These are phyloP conservation scores for Darksidea phi DNA, from an alignment of 495 filamentous ascomycete species.

Conservation along the genomic window DNA sequence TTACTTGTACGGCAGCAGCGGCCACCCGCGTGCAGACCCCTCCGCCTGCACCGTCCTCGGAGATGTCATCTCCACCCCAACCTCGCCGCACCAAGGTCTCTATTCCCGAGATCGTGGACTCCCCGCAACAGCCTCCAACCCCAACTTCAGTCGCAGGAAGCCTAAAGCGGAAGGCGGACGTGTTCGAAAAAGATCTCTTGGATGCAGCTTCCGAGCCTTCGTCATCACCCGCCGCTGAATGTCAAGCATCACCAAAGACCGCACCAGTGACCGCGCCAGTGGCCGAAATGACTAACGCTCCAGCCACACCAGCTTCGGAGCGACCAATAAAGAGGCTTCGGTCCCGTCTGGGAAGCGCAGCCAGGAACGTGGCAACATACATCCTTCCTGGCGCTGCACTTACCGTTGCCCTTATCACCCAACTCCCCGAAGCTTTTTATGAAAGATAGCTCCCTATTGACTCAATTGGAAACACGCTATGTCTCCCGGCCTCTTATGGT, in stretches of 20 bases:
- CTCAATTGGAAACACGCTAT: too few species aligned
- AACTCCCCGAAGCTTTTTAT: neutral
- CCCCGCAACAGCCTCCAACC: constrained; percentile 11
- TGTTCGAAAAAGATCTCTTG: constrained; percentile 4
- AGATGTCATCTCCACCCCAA: neutral
- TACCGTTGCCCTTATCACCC: neutral
- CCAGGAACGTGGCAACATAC: neutral
- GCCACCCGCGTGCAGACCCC: too few species aligned
- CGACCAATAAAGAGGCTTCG: neutral
- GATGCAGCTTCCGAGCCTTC: neutral
- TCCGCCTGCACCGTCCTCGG: neutral
- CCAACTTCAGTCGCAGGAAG: constrained; percentile 3
- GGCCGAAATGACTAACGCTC: too few species aligned
- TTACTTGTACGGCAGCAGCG: too few species aligned
- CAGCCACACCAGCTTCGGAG: neutral
- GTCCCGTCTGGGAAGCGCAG: neutral
- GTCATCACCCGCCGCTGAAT: too few species aligned
- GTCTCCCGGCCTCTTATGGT: too few species aligned
- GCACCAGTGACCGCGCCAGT: neutral
- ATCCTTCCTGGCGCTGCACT: neutral
- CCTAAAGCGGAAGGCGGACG: constrained; percentile 27
- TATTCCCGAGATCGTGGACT: constrained; percentile 31
- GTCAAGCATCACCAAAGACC: too few species aligned
- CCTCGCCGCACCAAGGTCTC: constrained; percentile 20
- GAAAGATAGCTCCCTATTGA: neutral